Evolutionary conservation across 176 grass and related monocot species (phyloP).

Genomic region (Oryza nivara): DNA sequence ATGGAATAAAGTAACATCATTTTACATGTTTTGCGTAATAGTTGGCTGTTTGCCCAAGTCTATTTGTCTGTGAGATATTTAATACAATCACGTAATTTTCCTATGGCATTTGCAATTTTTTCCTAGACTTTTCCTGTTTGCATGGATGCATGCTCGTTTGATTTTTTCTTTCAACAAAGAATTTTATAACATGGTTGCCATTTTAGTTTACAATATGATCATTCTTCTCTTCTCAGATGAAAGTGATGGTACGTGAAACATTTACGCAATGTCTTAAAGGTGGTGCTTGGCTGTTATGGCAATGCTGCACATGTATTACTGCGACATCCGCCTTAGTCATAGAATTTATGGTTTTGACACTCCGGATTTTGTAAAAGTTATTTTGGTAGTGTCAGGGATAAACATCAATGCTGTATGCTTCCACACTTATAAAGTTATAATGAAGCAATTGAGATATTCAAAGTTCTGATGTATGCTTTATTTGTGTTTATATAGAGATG

Average conservation of each 20-base stretch:
- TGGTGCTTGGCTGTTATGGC: conserved; percentile 57
- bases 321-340: conserved; percentile 3
- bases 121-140: conserved; percentile 7
- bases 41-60: conserved; percentile 1
- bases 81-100: conserved; percentile 1
- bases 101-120: neutral
- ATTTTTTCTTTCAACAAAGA: conserved; percentile 33
- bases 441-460: conserved; percentile 9
- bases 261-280: conserved; percentile 66
- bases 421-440: conserved; percentile 30
- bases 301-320: conserved; percentile 28
- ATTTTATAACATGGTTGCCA: conserved; percentile 25
- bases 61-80: conserved; percentile 1
- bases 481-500: conserved; percentile 92
- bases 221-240: conserved; percentile 91
- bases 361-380: conserved; percentile 43
- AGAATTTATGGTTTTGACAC: conserved; percentile 38
- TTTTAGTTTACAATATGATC: conserved; percentile 59
- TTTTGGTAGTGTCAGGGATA: conserved; percentile 5
- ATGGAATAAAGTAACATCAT: conserved; percentile 43
- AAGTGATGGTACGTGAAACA: conserved; percentile 93
- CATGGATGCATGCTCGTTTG: conserved; percentile 25
- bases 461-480: conserved; percentile 77
- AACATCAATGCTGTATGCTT: conserved; percentile 31
- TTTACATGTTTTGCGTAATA: neutral